Base-by-base conservation (phyloP, 2,329 filamentous ascomycete species). In the Fusarium cyanostomum region DNA sequence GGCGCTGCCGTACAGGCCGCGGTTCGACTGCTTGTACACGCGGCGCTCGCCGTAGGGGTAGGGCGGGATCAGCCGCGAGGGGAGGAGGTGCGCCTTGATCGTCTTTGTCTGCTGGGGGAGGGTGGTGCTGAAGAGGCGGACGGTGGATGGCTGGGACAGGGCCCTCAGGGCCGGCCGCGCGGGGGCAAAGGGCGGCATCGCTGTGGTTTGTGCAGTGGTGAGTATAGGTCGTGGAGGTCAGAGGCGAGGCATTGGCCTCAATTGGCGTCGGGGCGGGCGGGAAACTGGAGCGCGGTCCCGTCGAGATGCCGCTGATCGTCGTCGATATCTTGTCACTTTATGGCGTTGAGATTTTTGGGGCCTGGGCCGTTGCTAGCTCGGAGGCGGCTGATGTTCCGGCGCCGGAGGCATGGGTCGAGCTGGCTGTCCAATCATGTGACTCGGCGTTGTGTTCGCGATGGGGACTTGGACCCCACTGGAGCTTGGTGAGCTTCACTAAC, bases 1-100 rank as follows among this genome's bases (percentile, higher is more conserved):
- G 64, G 86, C 81, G 35, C 78, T 78, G 68, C 89, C 92, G 79
- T 91, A 92, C 8, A 93, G 86, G 41, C 90, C 90, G 56, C 80
- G 82, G 81, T 93, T 92, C 68, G 89, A 88, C 78, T 95, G 92
- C 79, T 94, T 94, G 84, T 91, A 95, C 66, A 88, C 80, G 62
- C 75, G 81, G 54, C 89, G 85, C 51, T 85, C 84, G 44, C 91
- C 91, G 77, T 91, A 89, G 1, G 92, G 92, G 76, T 95, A 95
- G 4, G 81, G 79, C 10, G 88, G 88, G 56, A 87, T 83, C n/a
- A 82, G 75, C 12, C 75, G 79, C 55, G 73, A 71, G 30, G 83
- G 82, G 54, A 85, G 78, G 33, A 77, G 79, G 52, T 79, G 72
- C 26, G 77, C 71, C 48, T 74, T 73, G 71, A 80, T 75, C n/a